Base-by-base conservation (phyloP, 1,284 basidiomycete species). In the Cutaneotrichosporon mucoides region DNA sequence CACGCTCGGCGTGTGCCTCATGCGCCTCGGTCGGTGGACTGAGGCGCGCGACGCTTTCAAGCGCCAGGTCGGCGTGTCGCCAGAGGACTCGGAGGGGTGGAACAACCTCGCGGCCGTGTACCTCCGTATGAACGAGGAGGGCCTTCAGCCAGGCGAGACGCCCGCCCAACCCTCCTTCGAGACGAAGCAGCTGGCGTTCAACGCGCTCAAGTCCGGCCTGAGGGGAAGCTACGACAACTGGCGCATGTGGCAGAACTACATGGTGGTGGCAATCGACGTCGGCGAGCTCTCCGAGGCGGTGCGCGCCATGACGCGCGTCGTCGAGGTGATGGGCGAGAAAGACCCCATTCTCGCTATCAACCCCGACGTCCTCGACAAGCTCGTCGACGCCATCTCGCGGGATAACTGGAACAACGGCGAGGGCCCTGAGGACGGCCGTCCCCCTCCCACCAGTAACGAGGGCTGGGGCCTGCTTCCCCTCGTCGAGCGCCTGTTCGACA, bases 201-300 rank as follows among this genome's bases (percentile, higher is more conserved):
- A 88, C n/a, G 95, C 96, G 10, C 86, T 99, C 44, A 88, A 89
- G 67, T 88, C 92, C 66, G 92, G 94, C 4, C 83, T 99, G 60
- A 88, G 87, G 66, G 86, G 85, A 72, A 84, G 85, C 54, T 90
- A 91, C 76, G 88, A 92, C 55, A 94, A 94, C 71, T 99, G 95
- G 95, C 85, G 91, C 13, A 94, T 99, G 85, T 99, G 96, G 96
- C 83, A 84, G 66, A 99, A 99, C 80, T 98, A 94, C 81, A 95
- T 94, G 89, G 82, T 97, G 66, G 88, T 99, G 41, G 84, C 90
- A 6, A 83, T 97, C 76, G 92, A 98, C 69, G 89, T 97, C 12
- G 95, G 94, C 6, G 90, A 97, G 76, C 82, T 97, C 47, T 81
- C 85, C 7, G 95, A 99, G 73, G 89, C 92, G 0, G 87, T 85